phyloP scores from a whole-genome alignment of 306 rosid genomes.

The Medicago truncatula region DNA sequence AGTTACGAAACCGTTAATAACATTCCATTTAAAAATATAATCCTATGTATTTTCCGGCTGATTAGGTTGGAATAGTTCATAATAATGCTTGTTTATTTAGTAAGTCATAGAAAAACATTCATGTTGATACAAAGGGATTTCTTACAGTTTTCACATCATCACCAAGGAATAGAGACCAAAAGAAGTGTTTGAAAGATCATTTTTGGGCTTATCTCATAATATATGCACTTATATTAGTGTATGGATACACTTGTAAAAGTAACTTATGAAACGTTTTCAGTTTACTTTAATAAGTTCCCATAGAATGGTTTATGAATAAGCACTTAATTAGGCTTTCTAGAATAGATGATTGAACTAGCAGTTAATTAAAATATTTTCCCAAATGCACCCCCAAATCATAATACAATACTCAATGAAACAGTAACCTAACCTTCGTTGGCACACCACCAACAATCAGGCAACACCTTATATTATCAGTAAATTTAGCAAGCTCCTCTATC shows the following conservation, averaged over 20 bases:
- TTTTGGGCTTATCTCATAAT: background rate
- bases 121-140: background rate
- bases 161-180: background rate
- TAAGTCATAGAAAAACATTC: background rate
- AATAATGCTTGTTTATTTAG: no score
- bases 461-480: slow-evolving; percentile 84
- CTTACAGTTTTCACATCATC: background rate
- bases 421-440: slow-evolving; percentile 72
- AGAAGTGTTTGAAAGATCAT: background rate
- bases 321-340: background rate
- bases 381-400: background rate
- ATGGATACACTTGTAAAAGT: background rate
- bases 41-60: no score
- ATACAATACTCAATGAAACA: slow-evolving; percentile 19
- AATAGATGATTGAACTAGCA: background rate
- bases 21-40: no score
- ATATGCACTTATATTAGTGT: background rate
- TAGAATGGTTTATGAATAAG: background rate
- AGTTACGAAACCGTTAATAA: no score
- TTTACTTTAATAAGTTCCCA: background rate
- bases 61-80: no score
- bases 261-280: background rate
- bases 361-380: background rate
- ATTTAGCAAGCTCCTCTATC: slow-evolving; percentile 88
- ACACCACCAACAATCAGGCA: slow-evolving; percentile 94